Percentiles rank a stretch among this genome's conserved stretches.
These are phyloP conservation scores for Ophiosphaerella herpotricha DNA, from an alignment of 2,329 filamentous ascomycete genomes.

Conservation along the genomic window DNA sequence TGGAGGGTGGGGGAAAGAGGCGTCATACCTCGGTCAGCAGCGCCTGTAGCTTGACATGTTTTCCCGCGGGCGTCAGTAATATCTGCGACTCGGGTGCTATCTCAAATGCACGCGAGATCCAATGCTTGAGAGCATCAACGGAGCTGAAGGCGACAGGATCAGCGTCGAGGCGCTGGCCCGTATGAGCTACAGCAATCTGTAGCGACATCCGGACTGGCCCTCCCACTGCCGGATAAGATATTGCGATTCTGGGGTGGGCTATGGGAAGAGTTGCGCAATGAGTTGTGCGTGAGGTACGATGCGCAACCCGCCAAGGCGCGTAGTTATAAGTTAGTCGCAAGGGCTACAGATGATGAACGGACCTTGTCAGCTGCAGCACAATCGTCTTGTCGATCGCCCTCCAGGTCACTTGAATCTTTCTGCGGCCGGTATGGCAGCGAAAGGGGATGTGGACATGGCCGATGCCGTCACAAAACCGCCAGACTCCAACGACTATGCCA, in stretches of 20 bases:
- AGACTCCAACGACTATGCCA: slow-evolving; percentile 26
- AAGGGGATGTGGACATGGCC: slow-evolving; percentile 26
- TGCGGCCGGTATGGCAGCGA: slow-evolving; percentile 25
- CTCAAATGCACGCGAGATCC: slow-evolving; percentile 74
- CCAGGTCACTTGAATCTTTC: slow-evolving; percentile 1
- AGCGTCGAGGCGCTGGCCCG: slow-evolving; percentile 81
- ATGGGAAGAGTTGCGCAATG: slow-evolving; percentile 14
- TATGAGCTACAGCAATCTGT: slow-evolving; percentile 89
- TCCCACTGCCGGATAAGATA: slow-evolving; percentile 25
- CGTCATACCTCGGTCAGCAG: slow-evolving; percentile 74
- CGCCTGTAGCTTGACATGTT: slow-evolving; percentile 79
- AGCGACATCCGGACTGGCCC: slow-evolving; percentile 71
- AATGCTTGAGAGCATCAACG: slow-evolving; percentile 82
- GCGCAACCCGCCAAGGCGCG: slow-evolving; percentile 25
- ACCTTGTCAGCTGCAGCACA: slow-evolving; percentile 26
- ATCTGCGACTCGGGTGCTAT: slow-evolving; percentile 83
- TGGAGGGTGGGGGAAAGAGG: background rate
- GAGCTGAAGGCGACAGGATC: slow-evolving; percentile 76
- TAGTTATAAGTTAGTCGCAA: slow-evolving; percentile 35
- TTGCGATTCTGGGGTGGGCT: slow-evolving; percentile 22
- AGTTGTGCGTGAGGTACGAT: slow-evolving; percentile 25
- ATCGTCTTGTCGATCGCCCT: slow-evolving; percentile 11
- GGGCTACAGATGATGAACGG: slow-evolving; percentile 21
- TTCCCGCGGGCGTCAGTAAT: slow-evolving; percentile 81
- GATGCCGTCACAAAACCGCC: slow-evolving; percentile 16